Percentiles rank a stretch among this genome's conserved stretches.
These are phyloP conservation scores for Zymoseptoria ardabiliae DNA, from an alignment of 2,329 filamentous ascomycete genomes.

Conservation along the genomic window DNA sequence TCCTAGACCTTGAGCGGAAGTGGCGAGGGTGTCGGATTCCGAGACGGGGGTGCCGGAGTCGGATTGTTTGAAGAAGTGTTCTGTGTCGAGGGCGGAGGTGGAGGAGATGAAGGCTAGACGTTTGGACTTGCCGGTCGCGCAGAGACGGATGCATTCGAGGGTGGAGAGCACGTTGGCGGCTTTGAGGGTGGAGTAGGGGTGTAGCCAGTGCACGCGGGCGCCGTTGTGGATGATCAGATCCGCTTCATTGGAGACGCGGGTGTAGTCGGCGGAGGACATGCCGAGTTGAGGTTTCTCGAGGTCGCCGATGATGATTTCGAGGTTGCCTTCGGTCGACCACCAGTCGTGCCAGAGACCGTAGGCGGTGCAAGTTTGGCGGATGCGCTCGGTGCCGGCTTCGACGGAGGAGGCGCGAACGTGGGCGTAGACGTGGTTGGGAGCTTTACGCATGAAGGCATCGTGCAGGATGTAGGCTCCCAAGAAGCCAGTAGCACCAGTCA, in stretches of 20 bases:
- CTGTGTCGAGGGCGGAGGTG: conserved; percentile 72
- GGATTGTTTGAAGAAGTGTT: conserved; percentile 71
- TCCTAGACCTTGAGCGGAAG: conserved; percentile 66
- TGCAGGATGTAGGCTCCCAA: conserved; percentile 72
- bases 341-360: conserved; percentile 72
- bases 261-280: conserved; percentile 59
- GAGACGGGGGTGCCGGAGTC: conserved; percentile 59
- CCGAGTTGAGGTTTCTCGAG: conserved; percentile 67
- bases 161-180: conserved; percentile 75
- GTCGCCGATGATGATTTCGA: conserved; percentile 66
- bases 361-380: conserved; percentile 60
- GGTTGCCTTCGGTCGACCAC: conserved; percentile 51
- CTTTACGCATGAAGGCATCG: conserved; percentile 58
- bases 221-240: conserved; percentile 74
- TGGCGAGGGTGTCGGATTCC: conserved; percentile 71
- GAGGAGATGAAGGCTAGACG: conserved; percentile 74
- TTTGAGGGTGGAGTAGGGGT: conserved; percentile 64
- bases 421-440: conserved; percentile 56
- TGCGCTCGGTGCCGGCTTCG: conserved; percentile 54
- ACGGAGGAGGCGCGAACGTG: conserved; percentile 65
- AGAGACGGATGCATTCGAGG: conserved; percentile 67
- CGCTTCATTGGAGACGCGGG: conserved; percentile 55
- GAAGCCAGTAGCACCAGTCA: conserved; percentile 89
- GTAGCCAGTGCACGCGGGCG: conserved; percentile 71
- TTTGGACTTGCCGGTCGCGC: conserved; percentile 70